Evolutionary conservation across 495 filamentous ascomycete genomes (phyloP).

Genomic region (Neurospora intermedia): DNA sequence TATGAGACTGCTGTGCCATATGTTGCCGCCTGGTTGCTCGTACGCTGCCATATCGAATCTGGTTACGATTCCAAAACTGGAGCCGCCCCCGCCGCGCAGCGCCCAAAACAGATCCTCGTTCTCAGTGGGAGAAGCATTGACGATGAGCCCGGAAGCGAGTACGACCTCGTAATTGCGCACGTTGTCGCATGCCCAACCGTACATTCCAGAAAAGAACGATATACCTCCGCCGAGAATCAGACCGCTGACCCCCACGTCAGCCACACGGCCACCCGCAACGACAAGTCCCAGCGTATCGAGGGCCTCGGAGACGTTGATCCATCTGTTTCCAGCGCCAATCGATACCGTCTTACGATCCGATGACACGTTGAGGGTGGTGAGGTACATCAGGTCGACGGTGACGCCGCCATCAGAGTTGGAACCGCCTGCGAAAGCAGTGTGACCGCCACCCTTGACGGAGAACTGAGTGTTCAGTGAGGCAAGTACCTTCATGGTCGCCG

Average conservation of each 20-base stretch:
- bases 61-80: slow-evolving; percentile 49
- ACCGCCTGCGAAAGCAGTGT: slow-evolving; percentile 38
- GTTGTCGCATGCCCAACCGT: slow-evolving; percentile 24
- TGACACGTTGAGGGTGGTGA: slow-evolving; percentile 32
- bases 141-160: slow-evolving; percentile 34
- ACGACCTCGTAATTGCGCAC: slow-evolving; percentile 41
- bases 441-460: slow-evolving; percentile 42
- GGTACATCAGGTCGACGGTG: slow-evolving; percentile 39
- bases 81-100: slow-evolving; percentile 46
- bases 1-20: slow-evolving; percentile 16
- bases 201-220: slow-evolving; percentile 22
- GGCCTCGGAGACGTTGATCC: slow-evolving; percentile 43
- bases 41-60: slow-evolving; percentile 19
- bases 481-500: slow-evolving; percentile 24
- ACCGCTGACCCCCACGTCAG: slow-evolving; percentile 49
- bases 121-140: slow-evolving; percentile 28
- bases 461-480: slow-evolving; percentile 29
- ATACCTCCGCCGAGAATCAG: slow-evolving; percentile 47
- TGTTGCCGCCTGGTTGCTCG: slow-evolving; percentile 10
- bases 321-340: slow-evolving; percentile 38
- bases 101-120: slow-evolving; percentile 46
- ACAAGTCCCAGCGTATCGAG: slow-evolving; percentile 37
- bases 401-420: slow-evolving; percentile 42
- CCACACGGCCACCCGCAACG: slow-evolving; percentile 44
- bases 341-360: slow-evolving; percentile 22